Conservation (phyloP, 2,329 filamentous ascomycete genomes). For the Lasiodiplodia sp. region DNA sequence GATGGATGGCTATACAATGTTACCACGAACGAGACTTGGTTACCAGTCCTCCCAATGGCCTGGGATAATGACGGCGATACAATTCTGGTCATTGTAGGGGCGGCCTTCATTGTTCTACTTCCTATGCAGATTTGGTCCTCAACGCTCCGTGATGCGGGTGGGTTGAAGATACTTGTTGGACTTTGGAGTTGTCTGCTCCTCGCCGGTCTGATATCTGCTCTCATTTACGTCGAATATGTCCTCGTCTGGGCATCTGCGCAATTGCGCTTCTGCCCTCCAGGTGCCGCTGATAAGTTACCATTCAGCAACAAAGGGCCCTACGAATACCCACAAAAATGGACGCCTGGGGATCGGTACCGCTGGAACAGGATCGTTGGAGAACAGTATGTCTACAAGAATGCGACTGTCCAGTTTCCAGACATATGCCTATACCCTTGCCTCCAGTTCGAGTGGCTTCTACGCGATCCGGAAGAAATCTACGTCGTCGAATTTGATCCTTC, state of each 20-base stretch:
- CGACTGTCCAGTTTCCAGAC: neutral
- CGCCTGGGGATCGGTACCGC: neutral
- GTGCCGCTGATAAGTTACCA: neutral
- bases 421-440: neutral
- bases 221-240: neutral
- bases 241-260: neutral
- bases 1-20: neutral
- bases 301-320: neutral
- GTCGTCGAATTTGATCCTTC: neutral
- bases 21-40: neutral
- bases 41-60: neutral
- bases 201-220: neutral
- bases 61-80: neutral
- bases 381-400: neutral
- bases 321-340: neutral
- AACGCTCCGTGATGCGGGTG: neutral
- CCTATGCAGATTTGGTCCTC: slow-evolving; percentile 5
- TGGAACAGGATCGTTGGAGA: neutral
- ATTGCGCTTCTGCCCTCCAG: neutral
- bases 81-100: neutral
- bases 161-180: neutral
- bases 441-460: neutral
- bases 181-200: neutral
- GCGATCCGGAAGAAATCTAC: neutral
- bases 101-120: neutral